A percentile compares a stretch with the other conserved stretches of the same genome.
phyloP scores from a whole-genome alignment of 768 basidiomycete species.

The Leccinellum albellum region DNA sequence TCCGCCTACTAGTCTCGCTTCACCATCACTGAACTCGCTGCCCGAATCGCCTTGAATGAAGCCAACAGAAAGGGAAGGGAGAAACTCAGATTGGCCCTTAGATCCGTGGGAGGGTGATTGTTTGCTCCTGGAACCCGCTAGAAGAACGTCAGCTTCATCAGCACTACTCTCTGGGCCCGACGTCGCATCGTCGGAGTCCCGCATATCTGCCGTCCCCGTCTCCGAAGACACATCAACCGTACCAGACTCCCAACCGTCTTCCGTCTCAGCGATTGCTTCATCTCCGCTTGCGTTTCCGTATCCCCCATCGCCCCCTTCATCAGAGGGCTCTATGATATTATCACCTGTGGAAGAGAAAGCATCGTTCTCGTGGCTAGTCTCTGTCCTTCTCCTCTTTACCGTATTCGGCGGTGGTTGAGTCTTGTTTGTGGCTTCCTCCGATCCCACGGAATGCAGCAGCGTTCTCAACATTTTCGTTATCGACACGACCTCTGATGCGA shows the following conservation, averaged over 20 bases:
- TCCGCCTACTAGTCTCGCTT: conserved; percentile 49
- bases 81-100: conserved; percentile 54
- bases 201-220: conserved; percentile 1
- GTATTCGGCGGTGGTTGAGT: conserved; percentile 8
- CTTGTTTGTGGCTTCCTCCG: conserved; percentile 9
- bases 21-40: conserved; percentile 71
- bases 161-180: conserved; percentile 21
- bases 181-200: conserved; percentile 27
- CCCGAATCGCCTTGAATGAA: conserved; percentile 78
- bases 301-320: conserved; percentile 17
- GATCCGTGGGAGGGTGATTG: conserved; percentile 22
- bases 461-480: conserved; percentile 50
- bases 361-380: not conserved
- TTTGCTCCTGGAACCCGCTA: conserved; percentile 11
- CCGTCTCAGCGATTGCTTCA: conserved; percentile 5
- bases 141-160: conserved; percentile 16
- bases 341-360: not conserved
- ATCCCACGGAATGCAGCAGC: conserved; percentile 30
- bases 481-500: conserved; percentile 54
- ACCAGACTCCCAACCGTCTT: conserved; percentile 42
- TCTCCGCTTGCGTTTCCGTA: conserved; percentile 19
- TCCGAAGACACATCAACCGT: conserved; percentile 30
- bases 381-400: conserved; percentile 12
- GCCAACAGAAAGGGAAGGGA: conserved; percentile 85
- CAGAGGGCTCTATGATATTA: not conserved